A percentile compares a stretch with the other conserved stretches of the same genome.
Conservation (phyloP, 306 rosid species). For the Lablab purpureus region DNA sequence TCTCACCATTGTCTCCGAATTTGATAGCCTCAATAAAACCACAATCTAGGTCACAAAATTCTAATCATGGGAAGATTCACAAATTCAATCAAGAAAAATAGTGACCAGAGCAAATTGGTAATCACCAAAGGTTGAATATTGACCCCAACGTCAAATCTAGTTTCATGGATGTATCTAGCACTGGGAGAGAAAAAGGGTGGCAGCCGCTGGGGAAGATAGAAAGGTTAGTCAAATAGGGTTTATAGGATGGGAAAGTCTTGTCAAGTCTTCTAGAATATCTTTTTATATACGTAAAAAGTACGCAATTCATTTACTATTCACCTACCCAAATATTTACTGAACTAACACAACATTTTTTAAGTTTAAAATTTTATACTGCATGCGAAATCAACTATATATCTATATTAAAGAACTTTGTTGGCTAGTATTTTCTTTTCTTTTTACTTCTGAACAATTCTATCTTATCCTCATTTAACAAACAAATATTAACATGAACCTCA, state of each 20-base stretch:
- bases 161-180: constrained; percentile 5
- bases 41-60: constrained; percentile 25
- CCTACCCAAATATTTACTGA: not conserved
- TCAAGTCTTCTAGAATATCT: constrained; percentile 24
- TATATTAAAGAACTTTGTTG: not conserved
- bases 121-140: constrained; percentile 24
- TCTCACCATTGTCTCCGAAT: not conserved
- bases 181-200: not conserved
- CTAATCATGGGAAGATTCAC: constrained; percentile 14
- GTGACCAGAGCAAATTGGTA: constrained; percentile 6
- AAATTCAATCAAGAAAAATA: not conserved
- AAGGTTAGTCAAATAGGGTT: constrained; percentile 35
- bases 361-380: constrained; percentile 10
- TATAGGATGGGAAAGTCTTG: not conserved
- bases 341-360: constrained; percentile 10
- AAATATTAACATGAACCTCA: not conserved
- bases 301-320: constrained; percentile 22
- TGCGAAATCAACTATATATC: not conserved
- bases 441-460: not conserved
- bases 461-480: not conserved
- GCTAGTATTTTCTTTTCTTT: not conserved
- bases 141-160: constrained; percentile 33
- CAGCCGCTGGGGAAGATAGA: not conserved
- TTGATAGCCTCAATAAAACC: constrained; percentile 15
- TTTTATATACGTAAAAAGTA: not conserved